Evolutionary conservation across 495 filamentous ascomycete genomes (phyloP), one percentile per base, ranked within the genome.

Genomic region (Aspergillus carlsbadensis): DNA sequence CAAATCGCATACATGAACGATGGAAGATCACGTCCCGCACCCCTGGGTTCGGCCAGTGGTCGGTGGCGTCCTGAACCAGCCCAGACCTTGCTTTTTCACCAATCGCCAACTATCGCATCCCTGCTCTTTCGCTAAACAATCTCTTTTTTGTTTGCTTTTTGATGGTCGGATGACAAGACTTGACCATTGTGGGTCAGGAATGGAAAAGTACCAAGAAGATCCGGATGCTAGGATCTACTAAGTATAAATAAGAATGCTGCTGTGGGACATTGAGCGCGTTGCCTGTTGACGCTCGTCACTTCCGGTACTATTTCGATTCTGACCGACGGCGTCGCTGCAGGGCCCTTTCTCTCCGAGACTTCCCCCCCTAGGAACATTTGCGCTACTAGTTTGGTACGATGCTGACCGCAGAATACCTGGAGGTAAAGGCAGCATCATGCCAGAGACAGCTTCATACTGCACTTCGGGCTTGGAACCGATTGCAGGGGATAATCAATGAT

Each of bases 371-470:
- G 36, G 36, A 39, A 39, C 11, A 17, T 17, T 10, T 37, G 46
- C 13, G 10, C 46, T n/a, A 24, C 15, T 22, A 11, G 5, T 17
- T 18, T 14, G 18, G 5, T 6, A 8, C 24, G 10, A 52, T 42
- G 49, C 24, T 52, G 49, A 40, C 10, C n/a, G 18, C 3, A 20
- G 22, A n/a, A 21, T 46, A 13, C 8, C 13, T 33, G 5, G 35
- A 35, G 4, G 36, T 41, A 29, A 43, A 26, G 35, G 10, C 60
- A 20, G 46, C 42, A 15, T 15, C 14, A 42, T 56, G 35, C 51
- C 64, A 53, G 46, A 58, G 44, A 42, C 65, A 62, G 52, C 56
- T 62, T 54, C 42, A 48, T 40, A 62, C 56, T 26, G 44, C 56
- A 18, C 55, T 57, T 35, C 39, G 33, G 20, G 48, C 57, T 24